Evolutionary conservation across 2,329 filamentous ascomycete species (phyloP).

Genomic region (Cytospora paraplurivora): DNA sequence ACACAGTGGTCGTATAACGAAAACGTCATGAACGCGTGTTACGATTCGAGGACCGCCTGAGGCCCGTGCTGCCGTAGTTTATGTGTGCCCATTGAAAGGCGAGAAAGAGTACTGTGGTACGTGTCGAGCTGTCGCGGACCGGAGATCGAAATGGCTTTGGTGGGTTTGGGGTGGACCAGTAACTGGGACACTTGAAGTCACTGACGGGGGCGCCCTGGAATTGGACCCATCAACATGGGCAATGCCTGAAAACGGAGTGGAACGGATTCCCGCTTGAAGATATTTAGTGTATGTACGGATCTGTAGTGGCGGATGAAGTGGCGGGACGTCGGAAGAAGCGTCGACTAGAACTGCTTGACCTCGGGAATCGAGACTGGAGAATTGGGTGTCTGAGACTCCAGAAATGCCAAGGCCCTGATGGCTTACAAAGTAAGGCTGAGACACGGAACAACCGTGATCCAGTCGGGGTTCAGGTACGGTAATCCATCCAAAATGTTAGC

Average conservation of each 20-base stretch:
- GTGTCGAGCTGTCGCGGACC: background rate
- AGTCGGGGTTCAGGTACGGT: background rate
- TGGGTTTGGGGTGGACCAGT: constrained; percentile 15
- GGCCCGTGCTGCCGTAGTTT: constrained; percentile 1
- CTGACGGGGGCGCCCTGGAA: constrained; percentile 3
- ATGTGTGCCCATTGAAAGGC: background rate
- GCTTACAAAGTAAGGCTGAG: background rate
- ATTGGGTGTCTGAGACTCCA: background rate
- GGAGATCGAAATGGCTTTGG: constrained; percentile 11
- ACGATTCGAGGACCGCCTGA: background rate
- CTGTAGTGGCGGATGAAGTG: background rate
- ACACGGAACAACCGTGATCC: background rate
- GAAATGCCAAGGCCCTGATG: background rate
- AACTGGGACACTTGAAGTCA: too few species aligned
- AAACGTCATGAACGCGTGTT: constrained; percentile 18
- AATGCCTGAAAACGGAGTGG: background rate
- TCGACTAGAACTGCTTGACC: background rate
- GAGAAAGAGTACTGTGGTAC: too few species aligned
- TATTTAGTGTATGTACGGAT: background rate
- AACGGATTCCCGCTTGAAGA: background rate
- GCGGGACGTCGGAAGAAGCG: background rate
- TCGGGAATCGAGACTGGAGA: background rate
- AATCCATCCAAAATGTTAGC: background rate
- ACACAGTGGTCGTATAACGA: background rate
- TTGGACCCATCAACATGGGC: background rate